phyloP scores from a whole-genome alignment of 1,284 basidiomycete genomes.

The Trichosporon ovoides region DNA sequence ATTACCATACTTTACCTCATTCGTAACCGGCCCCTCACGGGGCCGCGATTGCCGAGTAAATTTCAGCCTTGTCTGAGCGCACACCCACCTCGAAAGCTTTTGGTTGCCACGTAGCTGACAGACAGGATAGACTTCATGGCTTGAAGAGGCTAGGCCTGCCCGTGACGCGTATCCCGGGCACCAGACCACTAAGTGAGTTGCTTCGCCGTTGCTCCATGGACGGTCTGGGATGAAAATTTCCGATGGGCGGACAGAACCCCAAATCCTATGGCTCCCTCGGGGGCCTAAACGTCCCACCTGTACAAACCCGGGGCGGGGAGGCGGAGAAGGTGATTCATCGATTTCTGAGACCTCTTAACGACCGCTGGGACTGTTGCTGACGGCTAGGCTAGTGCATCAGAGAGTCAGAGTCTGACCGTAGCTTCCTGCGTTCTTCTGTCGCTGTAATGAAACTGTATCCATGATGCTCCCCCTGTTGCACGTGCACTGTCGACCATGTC shows the following conservation, averaged over 20 bases:
- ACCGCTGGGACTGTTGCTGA: not conserved
- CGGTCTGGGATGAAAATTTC: slow-evolving; percentile 36
- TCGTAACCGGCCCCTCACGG: slow-evolving; percentile 29
- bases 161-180: too few relatives aligned
- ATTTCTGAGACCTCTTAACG: slow-evolving; percentile 27
- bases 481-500: too few relatives aligned
- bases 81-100: slow-evolving; percentile 5
- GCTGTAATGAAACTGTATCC: not conserved
- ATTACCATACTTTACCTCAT: slow-evolving; percentile 47
- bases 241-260: slow-evolving; percentile 46
- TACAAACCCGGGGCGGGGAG: slow-evolving; percentile 45
- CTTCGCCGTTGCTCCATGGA: not conserved
- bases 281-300: slow-evolving; percentile 42
- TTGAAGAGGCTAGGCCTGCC: too few relatives aligned
- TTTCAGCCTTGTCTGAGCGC: slow-evolving; percentile 49
- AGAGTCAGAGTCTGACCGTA: too few relatives aligned
- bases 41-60: slow-evolving; percentile 42
- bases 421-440: not conserved
- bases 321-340: slow-evolving; percentile 44
- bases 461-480: too few relatives aligned
- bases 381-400: not conserved
- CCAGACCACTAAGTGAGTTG: too few relatives aligned
- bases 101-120: not conserved
- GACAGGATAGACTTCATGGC: not conserved
- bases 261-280: slow-evolving; percentile 27